Percentiles rank a stretch among this genome's conserved stretches.
phyloP scores from a whole-genome alignment of 306 rosid genomes.

The Glycine soja region DNA sequence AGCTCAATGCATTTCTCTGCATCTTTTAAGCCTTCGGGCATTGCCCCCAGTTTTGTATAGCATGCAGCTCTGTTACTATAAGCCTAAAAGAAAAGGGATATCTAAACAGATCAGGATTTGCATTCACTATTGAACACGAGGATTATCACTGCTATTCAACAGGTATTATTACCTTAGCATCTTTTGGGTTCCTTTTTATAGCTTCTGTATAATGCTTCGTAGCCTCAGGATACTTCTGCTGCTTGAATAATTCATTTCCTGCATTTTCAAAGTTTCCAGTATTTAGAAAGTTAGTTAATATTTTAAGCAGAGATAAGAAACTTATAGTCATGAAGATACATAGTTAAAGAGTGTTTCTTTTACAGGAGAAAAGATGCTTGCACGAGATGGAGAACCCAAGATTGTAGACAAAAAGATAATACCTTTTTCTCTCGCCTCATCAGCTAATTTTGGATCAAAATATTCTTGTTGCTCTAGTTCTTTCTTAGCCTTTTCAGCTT shows the following conservation, averaged over 20 bases:
- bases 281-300: not conserved
- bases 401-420: not conserved
- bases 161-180: conserved; percentile 59
- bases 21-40: conserved; percentile 97
- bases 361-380: not conserved
- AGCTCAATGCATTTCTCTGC: conserved; percentile 95
- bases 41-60: conserved; percentile 90
- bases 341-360: not conserved
- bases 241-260: conserved; percentile 85
- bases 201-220: conserved; percentile 76
- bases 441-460: conserved; percentile 74
- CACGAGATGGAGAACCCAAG: not conserved
- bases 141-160: not conserved
- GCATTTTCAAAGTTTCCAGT: conserved; percentile 34
- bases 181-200: conserved; percentile 72
- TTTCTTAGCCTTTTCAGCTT: conserved; percentile 77
- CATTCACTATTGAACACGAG: not conserved
- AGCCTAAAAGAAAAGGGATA: conserved; percentile 57
- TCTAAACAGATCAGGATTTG: not conserved
- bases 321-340: not conserved
- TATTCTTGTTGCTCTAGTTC: conserved; percentile 82
- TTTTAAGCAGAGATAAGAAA: not conserved
- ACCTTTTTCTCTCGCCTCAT: conserved; percentile 92
- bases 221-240: conserved; percentile 82
- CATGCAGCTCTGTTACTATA: conserved; percentile 95